These are phyloP conservation scores for Colletotrichum australisinense DNA, from an alignment of 2,329 filamentous ascomycete species.

Conservation along the genomic window DNA sequence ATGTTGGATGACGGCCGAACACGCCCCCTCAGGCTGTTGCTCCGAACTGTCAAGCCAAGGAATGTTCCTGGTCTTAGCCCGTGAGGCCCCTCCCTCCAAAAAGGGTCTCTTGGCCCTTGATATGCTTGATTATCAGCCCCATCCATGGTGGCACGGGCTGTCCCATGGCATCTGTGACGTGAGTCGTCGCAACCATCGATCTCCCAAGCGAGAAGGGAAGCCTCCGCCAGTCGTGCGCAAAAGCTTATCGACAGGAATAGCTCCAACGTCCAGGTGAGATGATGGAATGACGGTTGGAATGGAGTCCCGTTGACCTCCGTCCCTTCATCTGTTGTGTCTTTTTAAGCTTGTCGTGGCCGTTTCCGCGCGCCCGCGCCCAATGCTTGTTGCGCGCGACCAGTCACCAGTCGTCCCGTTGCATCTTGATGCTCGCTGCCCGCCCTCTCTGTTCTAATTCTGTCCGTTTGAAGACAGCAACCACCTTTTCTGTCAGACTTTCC, in stretches of 20 bases:
- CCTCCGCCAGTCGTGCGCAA: slow-evolving; percentile 15
- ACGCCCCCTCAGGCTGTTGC: slow-evolving; percentile 18
- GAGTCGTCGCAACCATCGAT: slow-evolving; percentile 35
- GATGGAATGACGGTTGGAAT: background rate
- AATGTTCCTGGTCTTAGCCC: background rate
- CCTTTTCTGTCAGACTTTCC: slow-evolving; percentile 6
- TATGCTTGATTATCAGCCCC: slow-evolving; percentile 18
- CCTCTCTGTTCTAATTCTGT: slow-evolving; percentile 25
- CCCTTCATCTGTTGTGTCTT: slow-evolving; percentile 24
- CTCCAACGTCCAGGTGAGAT: slow-evolving; percentile 7
- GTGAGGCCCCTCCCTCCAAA: background rate
- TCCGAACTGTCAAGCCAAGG: slow-evolving; percentile 22
- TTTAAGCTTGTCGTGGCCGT: slow-evolving; percentile 32
- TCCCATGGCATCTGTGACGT: slow-evolving; percentile 31
- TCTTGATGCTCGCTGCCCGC: background rate
- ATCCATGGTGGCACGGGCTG: slow-evolving; percentile 26
- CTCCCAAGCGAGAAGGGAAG: slow-evolving; percentile 12
- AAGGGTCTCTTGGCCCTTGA: slow-evolving; percentile 19
- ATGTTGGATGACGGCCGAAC: slow-evolving; percentile 21
- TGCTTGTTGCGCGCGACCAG: slow-evolving; percentile 17
- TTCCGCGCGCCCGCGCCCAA: slow-evolving; percentile 9
- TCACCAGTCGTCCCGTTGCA: background rate
- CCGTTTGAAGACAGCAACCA: slow-evolving; percentile 28
- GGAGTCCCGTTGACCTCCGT: slow-evolving; percentile 9
- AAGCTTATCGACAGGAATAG: slow-evolving; percentile 35